A percentile compares a stretch with the other conserved stretches of the same genome.
Conservation (phyloP, 441 rosid species). For the Erysimum cheiri region DNA sequence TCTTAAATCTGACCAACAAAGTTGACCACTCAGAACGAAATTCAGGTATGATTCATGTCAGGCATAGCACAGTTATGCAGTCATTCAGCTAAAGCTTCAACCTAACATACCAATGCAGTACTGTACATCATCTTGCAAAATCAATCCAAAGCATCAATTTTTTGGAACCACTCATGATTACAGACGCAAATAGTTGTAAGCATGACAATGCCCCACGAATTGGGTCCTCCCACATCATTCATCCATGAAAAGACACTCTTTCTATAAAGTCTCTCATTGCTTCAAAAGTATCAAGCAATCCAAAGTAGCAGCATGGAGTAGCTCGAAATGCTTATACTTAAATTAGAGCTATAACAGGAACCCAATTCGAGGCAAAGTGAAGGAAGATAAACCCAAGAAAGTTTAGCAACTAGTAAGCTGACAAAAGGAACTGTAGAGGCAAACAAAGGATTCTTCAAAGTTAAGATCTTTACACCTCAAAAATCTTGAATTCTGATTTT, state of each 20-base stretch:
- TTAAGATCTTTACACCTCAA: conserved; percentile 5
- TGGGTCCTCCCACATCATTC: neutral
- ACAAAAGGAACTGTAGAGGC: neutral
- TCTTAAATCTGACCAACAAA: conserved; percentile 22
- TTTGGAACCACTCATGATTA: neutral
- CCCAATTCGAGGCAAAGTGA: conserved; percentile 9
- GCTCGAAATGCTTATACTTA: neutral
- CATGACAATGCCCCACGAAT: neutral
- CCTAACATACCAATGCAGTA: neutral
- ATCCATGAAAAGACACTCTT: neutral
- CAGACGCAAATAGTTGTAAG: conserved; percentile 1
- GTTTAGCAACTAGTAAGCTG: neutral
- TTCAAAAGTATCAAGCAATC: conserved; percentile 15
- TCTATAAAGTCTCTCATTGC: neutral
- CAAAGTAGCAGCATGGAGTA: neutral
- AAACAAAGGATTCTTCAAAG: neutral
- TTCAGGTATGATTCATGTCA: neutral
- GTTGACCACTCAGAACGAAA: conserved; percentile 1
- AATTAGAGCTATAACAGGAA: conserved; percentile 11
- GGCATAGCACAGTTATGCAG: neutral
- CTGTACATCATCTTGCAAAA: conserved; percentile 1
- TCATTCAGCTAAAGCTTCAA: conserved; percentile 5
- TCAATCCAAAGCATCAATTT: conserved; percentile 1
- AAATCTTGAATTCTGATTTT: neutral
- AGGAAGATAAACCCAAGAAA: neutral